Percentiles rank a stretch among this genome's conserved stretches.
Conservation (phyloP, 139 green algal genomes). For the Chlamydomonas incerta region DNA sequence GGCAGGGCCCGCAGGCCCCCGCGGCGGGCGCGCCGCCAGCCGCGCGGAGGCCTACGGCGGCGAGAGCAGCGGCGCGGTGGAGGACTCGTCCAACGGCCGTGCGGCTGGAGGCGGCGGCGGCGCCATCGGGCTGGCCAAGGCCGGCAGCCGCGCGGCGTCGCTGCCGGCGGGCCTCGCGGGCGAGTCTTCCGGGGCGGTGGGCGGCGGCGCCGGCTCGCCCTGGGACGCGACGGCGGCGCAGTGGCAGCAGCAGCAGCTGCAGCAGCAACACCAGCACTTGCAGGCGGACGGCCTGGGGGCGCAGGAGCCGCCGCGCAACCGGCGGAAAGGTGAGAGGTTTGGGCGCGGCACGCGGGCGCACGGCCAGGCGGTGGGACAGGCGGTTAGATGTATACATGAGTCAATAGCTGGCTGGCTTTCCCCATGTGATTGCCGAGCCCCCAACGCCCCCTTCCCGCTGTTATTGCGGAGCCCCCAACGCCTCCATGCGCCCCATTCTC, state of each 20-base stretch:
- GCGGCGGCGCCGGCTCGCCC: too few relatives aligned
- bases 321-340: constrained; percentile 19
- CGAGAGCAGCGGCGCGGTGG: constrained; percentile 8
- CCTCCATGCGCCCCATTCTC: too few relatives aligned
- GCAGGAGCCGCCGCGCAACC: background rate
- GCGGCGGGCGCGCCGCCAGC: too few relatives aligned
- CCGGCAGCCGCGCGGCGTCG: background rate
- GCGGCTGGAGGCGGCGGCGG: background rate
- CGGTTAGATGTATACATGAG: too few relatives aligned
- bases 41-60: background rate
- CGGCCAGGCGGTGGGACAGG: too few relatives aligned
- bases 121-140: background rate
- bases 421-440: too few relatives aligned
- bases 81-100: constrained; percentile 5
- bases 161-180: too few relatives aligned
- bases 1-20: too few relatives aligned
- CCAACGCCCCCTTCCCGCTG: too few relatives aligned
- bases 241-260: background rate
- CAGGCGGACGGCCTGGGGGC: background rate
- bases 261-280: background rate
- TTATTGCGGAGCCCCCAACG: too few relatives aligned
- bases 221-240: background rate
- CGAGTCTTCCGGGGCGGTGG: background rate
- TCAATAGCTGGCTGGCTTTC: too few relatives aligned
- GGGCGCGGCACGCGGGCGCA: too few relatives aligned